Evolutionary conservation across 2,329 filamentous ascomycete genomes (phyloP).

Genomic region (Fusarium hainanense): DNA sequence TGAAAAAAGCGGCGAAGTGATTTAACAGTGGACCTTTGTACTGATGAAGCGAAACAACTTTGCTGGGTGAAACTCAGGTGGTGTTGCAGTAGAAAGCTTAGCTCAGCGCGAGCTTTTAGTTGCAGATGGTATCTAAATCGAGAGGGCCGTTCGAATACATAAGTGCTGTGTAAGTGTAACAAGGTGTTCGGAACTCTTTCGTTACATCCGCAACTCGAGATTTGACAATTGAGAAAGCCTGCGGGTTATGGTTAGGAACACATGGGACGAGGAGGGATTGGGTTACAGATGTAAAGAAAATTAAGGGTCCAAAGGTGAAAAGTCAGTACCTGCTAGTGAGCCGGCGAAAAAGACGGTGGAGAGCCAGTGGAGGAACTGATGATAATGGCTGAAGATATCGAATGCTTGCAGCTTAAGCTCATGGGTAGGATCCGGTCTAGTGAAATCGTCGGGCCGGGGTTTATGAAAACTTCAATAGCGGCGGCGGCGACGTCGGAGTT

Average conservation of each 20-base stretch:
- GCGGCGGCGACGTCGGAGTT: slow-evolving; percentile 25
- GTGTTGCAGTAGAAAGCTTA: slow-evolving; percentile 37
- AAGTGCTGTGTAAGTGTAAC: slow-evolving; percentile 47
- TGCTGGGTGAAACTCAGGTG: slow-evolving; percentile 28
- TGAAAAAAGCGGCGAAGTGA: slow-evolving; percentile 28
- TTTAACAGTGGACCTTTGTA: slow-evolving; percentile 35
- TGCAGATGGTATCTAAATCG: slow-evolving; percentile 23
- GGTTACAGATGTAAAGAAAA: slow-evolving; percentile 24
- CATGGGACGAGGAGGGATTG: slow-evolving; percentile 24
- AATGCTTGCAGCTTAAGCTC: slow-evolving; percentile 26
- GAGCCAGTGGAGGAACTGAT: slow-evolving; percentile 40
- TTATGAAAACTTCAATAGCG: slow-evolving; percentile 37
- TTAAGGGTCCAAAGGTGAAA: slow-evolving; percentile 24
- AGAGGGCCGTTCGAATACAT: slow-evolving; percentile 13
- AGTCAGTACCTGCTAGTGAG: slow-evolving; percentile 41
- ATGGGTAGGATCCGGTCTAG: slow-evolving; percentile 26
- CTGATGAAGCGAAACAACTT: slow-evolving; percentile 33
- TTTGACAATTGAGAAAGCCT: slow-evolving; percentile 34
- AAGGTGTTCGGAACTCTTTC: slow-evolving; percentile 22
- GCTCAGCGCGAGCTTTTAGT: slow-evolving; percentile 35
- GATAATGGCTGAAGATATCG: slow-evolving; percentile 38
- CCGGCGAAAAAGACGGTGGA: slow-evolving; percentile 43
- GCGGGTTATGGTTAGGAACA: slow-evolving; percentile 38
- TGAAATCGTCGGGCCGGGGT: slow-evolving; percentile 31
- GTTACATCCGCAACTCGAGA: slow-evolving; percentile 30